Evolutionary conservation across 75 land plant species (phyloP), one percentile per base, ranked within the genome.

Genomic region (Cunninghamia lanceolata): DNA sequence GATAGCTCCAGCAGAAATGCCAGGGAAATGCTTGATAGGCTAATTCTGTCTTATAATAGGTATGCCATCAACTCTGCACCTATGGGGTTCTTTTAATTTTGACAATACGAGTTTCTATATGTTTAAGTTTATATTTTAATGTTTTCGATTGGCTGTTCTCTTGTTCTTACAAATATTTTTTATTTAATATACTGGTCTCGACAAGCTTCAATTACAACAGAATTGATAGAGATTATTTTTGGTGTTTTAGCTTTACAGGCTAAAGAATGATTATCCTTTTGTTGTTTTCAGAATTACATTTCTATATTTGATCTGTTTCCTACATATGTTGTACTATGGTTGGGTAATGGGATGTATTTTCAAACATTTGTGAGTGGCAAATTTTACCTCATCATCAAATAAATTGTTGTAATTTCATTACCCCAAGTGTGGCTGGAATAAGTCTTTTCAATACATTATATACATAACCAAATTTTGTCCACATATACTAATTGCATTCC

Each of bases 1-100:
- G 99, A 98, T 70, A 98, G 93, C 81, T 98, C 99, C 36, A 95
- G 96, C 89, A 93, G 93, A 83, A 98, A 98, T 91, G 99, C 99
- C 82, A 93, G 94, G 15, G 97, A 98, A n/a, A n/a, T n/a, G n/a
- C n/a, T n/a, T n/a, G n/a, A n/a, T n/a, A n/a, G n/a, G n/a, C n/a
- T n/a, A n/a, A n/a, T n/a, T n/a, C n/a, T n/a, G n/a, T n/a, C n/a
- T n/a, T n/a, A n/a, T n/a, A n/a, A n/a, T n/a, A n/a, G n/a, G n/a
- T n/a, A n/a, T n/a, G n/a, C n/a, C n/a, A n/a, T n/a, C n/a, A n/a
- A n/a, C n/a, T n/a, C n/a, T n/a, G n/a, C n/a, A n/a, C n/a, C n/a
- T n/a, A n/a, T n/a, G n/a, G n/a, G n/a, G n/a, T n/a, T n/a, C n/a
- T n/a, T n/a, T n/a, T n/a, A n/a, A n/a, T n/a, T n/a, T n/a, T n/a